phyloP scores from a whole-genome alignment of 176 grass and related monocot species.

The Oropetium thomaeum region DNA sequence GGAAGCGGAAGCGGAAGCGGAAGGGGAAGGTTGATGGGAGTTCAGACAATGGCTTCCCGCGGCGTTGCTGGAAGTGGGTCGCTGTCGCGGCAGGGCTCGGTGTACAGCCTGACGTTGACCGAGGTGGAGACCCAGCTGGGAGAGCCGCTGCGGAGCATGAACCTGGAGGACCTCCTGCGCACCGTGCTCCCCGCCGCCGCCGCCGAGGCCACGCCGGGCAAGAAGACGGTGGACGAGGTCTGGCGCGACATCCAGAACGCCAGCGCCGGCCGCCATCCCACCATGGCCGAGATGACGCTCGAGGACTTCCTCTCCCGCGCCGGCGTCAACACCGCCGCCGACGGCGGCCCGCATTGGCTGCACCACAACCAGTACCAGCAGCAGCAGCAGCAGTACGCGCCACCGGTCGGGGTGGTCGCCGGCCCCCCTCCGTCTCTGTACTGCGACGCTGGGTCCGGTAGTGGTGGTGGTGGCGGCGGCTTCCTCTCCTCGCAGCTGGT shows the following conservation, averaged over 20 bases:
- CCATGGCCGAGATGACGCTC: conserved; percentile 88
- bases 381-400: conserved; percentile 32
- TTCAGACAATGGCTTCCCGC: conserved; percentile 72
- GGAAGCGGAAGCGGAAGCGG: background rate
- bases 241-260: conserved; percentile 85
- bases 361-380: conserved; percentile 25
- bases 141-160: conserved; percentile 83
- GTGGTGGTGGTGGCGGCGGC: background rate
- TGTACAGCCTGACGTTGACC: conserved; percentile 78
- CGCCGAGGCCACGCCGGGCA: conserved; percentile 22
- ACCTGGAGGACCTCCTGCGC: conserved; percentile 79
- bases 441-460: conserved; percentile 15
- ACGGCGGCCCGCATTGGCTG: conserved; percentile 41
- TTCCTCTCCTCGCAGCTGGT: conserved; percentile 40
- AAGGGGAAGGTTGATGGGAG: conserved; percentile 54
- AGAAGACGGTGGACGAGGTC: conserved; percentile 86
- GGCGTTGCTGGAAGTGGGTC: conserved; percentile 1
- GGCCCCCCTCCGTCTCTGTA: conserved; percentile 41
- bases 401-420: conserved; percentile 17
- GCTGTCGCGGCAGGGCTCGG: conserved; percentile 55
- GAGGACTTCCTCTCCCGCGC: conserved; percentile 87
- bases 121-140: conserved; percentile 80
- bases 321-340: conserved; percentile 31
- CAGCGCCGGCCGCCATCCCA: conserved; percentile 38
- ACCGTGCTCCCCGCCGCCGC: conserved; percentile 49